These are phyloP conservation scores for Tolypocladium endophyticum DNA, from an alignment of 2,329 filamentous ascomycete species.

Conservation along the genomic window DNA sequence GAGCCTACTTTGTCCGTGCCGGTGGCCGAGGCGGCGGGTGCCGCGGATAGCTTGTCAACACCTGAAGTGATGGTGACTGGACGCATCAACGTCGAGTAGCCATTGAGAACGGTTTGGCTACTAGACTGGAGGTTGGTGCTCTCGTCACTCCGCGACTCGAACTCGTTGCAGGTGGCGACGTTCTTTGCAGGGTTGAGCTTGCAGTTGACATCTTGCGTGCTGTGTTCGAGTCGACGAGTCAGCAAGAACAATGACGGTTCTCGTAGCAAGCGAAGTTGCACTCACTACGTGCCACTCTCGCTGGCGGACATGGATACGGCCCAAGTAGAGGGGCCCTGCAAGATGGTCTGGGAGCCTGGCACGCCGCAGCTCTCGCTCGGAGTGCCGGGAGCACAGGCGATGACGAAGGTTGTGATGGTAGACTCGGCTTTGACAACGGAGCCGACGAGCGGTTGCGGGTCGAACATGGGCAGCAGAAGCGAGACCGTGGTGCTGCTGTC, in stretches of 20 bases:
- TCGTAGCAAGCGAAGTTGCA: too few species aligned
- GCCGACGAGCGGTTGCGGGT: conserved; percentile 13
- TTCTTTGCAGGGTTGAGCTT: conserved; percentile 14
- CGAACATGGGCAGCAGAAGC: conserved; percentile 14
- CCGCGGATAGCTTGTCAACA: conserved; percentile 20
- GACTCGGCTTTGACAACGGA: conserved; percentile 18
- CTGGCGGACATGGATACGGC: conserved; percentile 1
- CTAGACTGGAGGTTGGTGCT: neutral
- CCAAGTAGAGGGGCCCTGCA: conserved; percentile 18
- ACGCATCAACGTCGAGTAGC: conserved; percentile 9
- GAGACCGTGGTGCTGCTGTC: conserved; percentile 16
- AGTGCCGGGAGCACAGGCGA: conserved; percentile 13
- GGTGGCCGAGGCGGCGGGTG: conserved; percentile 3
- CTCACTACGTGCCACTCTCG: neutral
- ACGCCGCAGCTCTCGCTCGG: conserved; percentile 15
- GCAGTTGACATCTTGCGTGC: conserved; percentile 11
- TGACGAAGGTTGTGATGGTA: conserved; percentile 17
- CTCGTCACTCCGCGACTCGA: neutral
- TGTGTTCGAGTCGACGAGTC: neutral
- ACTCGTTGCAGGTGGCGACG: conserved; percentile 11
- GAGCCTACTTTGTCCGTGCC: conserved; percentile 1
- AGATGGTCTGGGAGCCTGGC: conserved; percentile 7
- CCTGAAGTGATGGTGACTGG: conserved; percentile 28
- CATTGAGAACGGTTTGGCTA: conserved; percentile 4
- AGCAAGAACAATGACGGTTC: too few species aligned